phyloP scores from a whole-genome alignment of 768 basidiomycete genomes.

The Kwoniella heveanensis region DNA sequence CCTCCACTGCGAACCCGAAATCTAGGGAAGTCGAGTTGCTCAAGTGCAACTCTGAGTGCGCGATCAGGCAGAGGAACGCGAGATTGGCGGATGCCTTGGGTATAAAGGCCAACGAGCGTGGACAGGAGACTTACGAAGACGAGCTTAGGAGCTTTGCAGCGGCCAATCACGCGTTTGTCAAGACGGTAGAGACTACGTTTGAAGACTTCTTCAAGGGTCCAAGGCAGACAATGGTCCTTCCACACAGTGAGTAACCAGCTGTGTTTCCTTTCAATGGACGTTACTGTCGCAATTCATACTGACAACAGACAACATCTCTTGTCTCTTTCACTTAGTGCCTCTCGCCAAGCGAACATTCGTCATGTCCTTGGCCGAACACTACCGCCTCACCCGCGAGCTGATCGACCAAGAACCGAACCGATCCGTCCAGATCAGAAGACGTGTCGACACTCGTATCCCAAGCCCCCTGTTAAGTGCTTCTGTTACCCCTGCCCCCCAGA shows the following conservation, averaged over 20 bases:
- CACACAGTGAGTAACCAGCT: slow-evolving; percentile 25
- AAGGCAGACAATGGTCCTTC: slow-evolving; percentile 45
- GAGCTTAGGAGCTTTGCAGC: slow-evolving; percentile 68
- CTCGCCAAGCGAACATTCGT: slow-evolving; percentile 82
- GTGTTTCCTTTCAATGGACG: slow-evolving; percentile 49
- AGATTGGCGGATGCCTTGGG: slow-evolving; percentile 88
- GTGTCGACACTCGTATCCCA: slow-evolving; percentile 80
- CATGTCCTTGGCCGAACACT: slow-evolving; percentile 66
- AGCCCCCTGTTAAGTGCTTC: slow-evolving; percentile 62
- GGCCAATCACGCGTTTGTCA: slow-evolving; percentile 68
- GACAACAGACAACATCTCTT: too few species aligned
- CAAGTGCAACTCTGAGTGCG: slow-evolving; percentile 82
- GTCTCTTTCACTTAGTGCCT: slow-evolving; percentile 60
- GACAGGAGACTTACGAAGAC: slow-evolving; percentile 60
- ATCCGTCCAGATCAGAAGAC: slow-evolving; percentile 77
- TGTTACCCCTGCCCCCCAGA: slow-evolving; percentile 58
- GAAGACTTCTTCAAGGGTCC: slow-evolving; percentile 63
- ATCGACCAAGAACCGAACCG: slow-evolving; percentile 85
- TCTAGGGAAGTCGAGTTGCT: slow-evolving; percentile 60
- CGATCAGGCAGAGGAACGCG: slow-evolving; percentile 80
- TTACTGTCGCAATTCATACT: not conserved
- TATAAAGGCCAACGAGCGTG: slow-evolving; percentile 63
- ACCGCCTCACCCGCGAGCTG: slow-evolving; percentile 80
- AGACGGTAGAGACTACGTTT: slow-evolving; percentile 77
- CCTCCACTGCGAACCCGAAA: slow-evolving; percentile 59